Base-by-base conservation (phyloP, 257 asterid genomes). In the Coffea eugenioides region DNA sequence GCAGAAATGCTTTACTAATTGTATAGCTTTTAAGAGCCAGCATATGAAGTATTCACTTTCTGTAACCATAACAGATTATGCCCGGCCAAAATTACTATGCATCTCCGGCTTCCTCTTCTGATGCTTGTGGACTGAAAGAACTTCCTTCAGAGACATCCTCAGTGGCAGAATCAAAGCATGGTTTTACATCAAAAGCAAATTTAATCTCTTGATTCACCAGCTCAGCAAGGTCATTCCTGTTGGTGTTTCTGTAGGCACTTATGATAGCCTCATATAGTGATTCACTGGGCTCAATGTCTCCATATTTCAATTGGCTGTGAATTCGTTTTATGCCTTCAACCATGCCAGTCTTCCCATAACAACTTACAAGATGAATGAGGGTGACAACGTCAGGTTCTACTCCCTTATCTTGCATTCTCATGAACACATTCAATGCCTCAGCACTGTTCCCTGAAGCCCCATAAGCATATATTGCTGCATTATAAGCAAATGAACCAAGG, bases 331-430 rank as follows among this genome's bases (percentile, higher is more conserved):
- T 91, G 62, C 98, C 98, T 88, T 95, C 98, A 69, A 91, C 85
- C 94, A 93, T 91, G 64, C 99, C 94, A 15, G 94, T 95, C 86
- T 90, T 87, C 52, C 97, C 97, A 45, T 95, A 95, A 83, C 99
- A 95, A 59, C 81, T 84, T 21, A 91, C 97, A 15, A 95, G 94
- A 85, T 83, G 85, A 57, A 95, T 81, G 76, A 84, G 79, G 0
- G 98, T 95, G 68, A 95, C 94, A 46, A 90, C 74, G 69, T 95
- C 97, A 4, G 99, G 97, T 85, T 93, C 83, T 23, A 93, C 77
- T 49, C 98, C 98, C 59, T 87, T 93, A 39, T 91, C 97, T 82
- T 91, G 97, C 97, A 95, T 93, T 82, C 85, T 88, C 98, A 92
- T 91, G 84, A 87, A 93, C 86, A 93, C 85, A 67, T 87, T 93